Evolutionary conservation across 495 filamentous ascomycete species (phyloP).

Genomic region (Collariella sp.): DNA sequence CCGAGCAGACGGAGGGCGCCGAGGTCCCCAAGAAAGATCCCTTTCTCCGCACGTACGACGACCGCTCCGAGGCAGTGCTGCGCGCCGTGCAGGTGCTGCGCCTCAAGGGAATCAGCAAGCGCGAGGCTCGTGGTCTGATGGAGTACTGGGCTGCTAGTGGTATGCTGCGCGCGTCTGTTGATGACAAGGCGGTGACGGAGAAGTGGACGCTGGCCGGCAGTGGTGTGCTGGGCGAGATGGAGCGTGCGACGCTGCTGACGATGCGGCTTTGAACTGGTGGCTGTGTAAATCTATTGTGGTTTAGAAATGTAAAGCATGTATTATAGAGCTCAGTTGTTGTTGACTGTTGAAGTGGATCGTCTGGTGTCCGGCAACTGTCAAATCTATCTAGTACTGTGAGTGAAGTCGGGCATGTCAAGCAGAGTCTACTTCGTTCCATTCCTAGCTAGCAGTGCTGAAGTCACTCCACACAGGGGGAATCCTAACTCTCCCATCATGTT

Average conservation of each 20-base stretch:
- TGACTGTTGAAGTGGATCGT: background rate
- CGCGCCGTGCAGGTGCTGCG: constrained; percentile 40
- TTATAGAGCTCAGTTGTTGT: constrained; percentile 1
- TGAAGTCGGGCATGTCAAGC: too few species aligned
- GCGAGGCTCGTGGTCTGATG: constrained; percentile 71
- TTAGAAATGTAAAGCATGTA: constrained; percentile 8
- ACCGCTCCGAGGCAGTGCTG: constrained; percentile 54
- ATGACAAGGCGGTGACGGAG: constrained; percentile 67
- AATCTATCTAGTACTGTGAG: too few species aligned
- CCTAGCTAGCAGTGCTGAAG: background rate
- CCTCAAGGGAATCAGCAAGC: constrained; percentile 57
- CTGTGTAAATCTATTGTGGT: constrained; percentile 2
- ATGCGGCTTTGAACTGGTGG: constrained; percentile 21
- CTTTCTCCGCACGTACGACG: constrained; percentile 56
- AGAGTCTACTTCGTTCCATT: background rate
- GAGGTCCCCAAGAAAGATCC: constrained; percentile 51
- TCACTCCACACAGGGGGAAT: background rate
- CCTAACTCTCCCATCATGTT: background rate
- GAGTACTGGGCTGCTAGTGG: constrained; percentile 92
- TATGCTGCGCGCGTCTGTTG: constrained; percentile 58
- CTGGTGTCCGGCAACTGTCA: too few species aligned
- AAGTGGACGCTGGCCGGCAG: constrained; percentile 75
- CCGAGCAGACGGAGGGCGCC: constrained; percentile 22
- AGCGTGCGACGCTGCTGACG: constrained; percentile 51
- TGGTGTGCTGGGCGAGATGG: constrained; percentile 79